These are phyloP conservation scores for Nepenthes gracilis DNA, from an alignment of 148 eudicot genomes.

Conservation along the genomic window DNA sequence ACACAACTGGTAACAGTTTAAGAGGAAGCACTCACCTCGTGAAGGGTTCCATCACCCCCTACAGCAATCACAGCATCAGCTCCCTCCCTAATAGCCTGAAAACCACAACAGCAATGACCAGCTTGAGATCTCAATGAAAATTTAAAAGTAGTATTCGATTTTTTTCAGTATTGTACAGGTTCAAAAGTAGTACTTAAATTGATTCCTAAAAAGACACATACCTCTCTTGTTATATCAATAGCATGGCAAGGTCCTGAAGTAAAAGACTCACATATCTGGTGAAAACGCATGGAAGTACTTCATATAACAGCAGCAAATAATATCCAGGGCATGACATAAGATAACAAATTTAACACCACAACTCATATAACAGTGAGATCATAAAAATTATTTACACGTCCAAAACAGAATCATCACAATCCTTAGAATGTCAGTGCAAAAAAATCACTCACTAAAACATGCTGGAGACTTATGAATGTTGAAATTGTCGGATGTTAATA, in stretches of 20 bases:
- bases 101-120: background rate
- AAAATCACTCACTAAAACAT: too few relatives aligned
- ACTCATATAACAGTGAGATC: too few relatives aligned
- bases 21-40: conserved; percentile 46
- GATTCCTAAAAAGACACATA: conserved; percentile 11
- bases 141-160: background rate
- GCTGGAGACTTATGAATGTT: too few relatives aligned
- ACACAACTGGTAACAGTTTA: background rate
- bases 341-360: background rate
- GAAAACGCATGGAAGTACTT: conserved; percentile 8
- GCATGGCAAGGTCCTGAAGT: conserved; percentile 92
- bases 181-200: background rate
- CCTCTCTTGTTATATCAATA: conserved; percentile 90
- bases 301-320: background rate
- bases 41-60: conserved; percentile 98
- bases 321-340: background rate
- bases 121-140: background rate
- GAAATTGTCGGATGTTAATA: too few relatives aligned
- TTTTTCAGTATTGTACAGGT: background rate
- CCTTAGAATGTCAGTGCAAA: too few relatives aligned
- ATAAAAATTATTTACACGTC: too few relatives aligned
- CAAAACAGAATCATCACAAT: too few relatives aligned
- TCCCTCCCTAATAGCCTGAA: conserved; percentile 85
- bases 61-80: conserved; percentile 93
- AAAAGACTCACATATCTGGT: conserved; percentile 76